Evolutionary conservation across 2,329 filamentous ascomycete genomes (phyloP).

Genomic region (Ophiosphaerella korrae): DNA sequence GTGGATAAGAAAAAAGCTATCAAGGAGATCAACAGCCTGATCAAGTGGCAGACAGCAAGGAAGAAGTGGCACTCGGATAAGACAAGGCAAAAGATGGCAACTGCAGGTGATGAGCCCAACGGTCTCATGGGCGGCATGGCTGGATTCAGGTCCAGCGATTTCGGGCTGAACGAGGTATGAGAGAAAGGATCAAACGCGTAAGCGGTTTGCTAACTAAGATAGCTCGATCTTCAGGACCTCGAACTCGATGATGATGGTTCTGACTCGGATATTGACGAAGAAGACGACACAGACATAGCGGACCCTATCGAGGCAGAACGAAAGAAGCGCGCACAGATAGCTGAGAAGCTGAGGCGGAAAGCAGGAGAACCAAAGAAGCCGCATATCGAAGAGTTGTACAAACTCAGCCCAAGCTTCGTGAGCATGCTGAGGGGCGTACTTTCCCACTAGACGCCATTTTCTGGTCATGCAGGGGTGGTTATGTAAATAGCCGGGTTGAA

Average conservation of each 20-base stretch:
- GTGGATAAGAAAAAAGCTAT: conserved; percentile 76
- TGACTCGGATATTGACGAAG: conserved; percentile 63
- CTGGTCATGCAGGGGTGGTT: neutral
- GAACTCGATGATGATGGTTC: conserved; percentile 71
- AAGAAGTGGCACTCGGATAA: conserved; percentile 99
- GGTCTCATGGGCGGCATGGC: conserved; percentile 45
- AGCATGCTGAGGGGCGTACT: conserved; percentile 81
- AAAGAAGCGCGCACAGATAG: conserved; percentile 73
- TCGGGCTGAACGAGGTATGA: conserved; percentile 78
- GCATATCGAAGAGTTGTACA: conserved; percentile 75
- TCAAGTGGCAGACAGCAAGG: conserved; percentile 90
- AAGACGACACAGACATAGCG: conserved; percentile 72
- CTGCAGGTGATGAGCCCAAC: conserved; percentile 62
- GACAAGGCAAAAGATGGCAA: conserved; percentile 98
- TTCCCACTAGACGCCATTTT: conserved; percentile 53
- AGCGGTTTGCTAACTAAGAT: neutral
- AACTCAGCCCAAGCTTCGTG: conserved; percentile 79
- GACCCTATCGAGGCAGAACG: conserved; percentile 90
- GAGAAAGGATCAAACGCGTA: neutral
- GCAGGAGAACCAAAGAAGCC: conserved; percentile 88
- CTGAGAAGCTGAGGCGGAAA: conserved; percentile 77
- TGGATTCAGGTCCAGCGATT: conserved; percentile 80
- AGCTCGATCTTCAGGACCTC: conserved; percentile 82
- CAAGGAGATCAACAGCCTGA: conserved; percentile 80
- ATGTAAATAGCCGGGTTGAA: too few relatives aligned